Evolutionary conservation across 2,329 filamentous ascomycete species (phyloP).

Genomic region (Knoxdaviesia capensis): DNA sequence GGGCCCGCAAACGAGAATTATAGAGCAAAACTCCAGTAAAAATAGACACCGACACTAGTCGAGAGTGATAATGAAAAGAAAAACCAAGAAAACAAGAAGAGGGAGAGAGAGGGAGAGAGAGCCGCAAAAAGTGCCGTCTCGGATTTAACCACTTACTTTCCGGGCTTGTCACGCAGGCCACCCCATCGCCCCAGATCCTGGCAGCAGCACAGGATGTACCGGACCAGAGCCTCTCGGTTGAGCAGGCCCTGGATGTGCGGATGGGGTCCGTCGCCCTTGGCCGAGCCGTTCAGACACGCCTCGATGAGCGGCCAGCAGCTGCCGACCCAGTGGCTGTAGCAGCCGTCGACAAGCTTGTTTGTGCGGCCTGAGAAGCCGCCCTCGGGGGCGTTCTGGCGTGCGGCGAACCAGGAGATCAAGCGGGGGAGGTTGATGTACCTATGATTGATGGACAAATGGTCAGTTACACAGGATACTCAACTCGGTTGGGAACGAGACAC

Average conservation of each 20-base stretch:
- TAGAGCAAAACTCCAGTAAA: slow-evolving; percentile 1
- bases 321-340: slow-evolving; percentile 96
- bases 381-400: slow-evolving; percentile 76
- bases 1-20: no score
- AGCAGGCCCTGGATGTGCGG: slow-evolving; percentile 34
- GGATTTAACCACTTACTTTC: slow-evolving; percentile 39
- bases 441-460: slow-evolving; percentile 2
- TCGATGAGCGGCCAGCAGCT: slow-evolving; percentile 86
- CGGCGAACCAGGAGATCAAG: slow-evolving; percentile 72
- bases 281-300: slow-evolving; percentile 44
- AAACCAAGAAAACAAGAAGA: slow-evolving; percentile 1
- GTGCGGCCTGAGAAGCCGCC: slow-evolving; percentile 85
- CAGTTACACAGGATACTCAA: no score
- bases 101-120: not conserved
- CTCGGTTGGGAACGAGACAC: no score
- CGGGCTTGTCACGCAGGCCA: slow-evolving; percentile 83
- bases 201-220: slow-evolving; percentile 80
- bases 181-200: slow-evolving; percentile 53
- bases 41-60: slow-evolving; percentile 1
- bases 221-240: slow-evolving; percentile 64
- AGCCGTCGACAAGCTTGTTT: slow-evolving; percentile 95
- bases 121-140: not conserved
- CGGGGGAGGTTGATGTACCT: slow-evolving; percentile 59
- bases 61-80: not conserved
- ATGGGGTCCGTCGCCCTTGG: slow-evolving; percentile 6